Evolutionary conservation across 1,139 yeast species (phyloP), one percentile per base, ranked within the genome.

Genomic region (Saccharomycopsis hybrid): DNA sequence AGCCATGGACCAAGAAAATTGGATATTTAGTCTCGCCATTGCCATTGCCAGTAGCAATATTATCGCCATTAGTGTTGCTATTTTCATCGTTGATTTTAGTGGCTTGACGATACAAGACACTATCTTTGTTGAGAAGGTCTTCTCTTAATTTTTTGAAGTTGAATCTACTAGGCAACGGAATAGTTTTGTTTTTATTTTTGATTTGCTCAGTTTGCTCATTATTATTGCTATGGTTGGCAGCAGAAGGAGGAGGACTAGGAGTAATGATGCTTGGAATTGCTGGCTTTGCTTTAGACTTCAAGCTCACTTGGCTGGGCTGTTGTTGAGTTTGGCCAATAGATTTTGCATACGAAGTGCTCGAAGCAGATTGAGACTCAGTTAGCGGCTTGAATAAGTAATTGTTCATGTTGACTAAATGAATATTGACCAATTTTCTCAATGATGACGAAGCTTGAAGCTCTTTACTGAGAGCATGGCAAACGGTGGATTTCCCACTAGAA

Each of bases 1-100:
- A 69, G 0, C 97, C 97, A 62, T 83, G 84, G 1, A 88, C 76
- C 8, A 89, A 66, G 9, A 81, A 65, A 7, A 86, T 70, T 4
- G 52, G 52, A 28, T 55, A 43, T 41, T 43, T 50, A 24, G 37
- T 29, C 13, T 39, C n/a, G 11, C 38, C 38, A 42, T 42, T 24
- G 5, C 25, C 27, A 33, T 35, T 31, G 33, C 13, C 43, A 25
- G 31, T 29, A 40, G 8, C 30, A 29, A 29, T 40, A 30, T 35
- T 39, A 35, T 28, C 27, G n/a, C 8, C 29, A 13, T 25, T 4
- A 29, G n/a, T 29, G n/a, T 29, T 40, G 43, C 13, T 28, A n/a
- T n/a, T 40, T 40, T n/a, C 28, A 28, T 40, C 30, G 28, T 29
- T 40, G 28, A n/a, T 29, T 29, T n/a, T 40, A 32, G 9, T 40